Base-by-base conservation (phyloP, 495 filamentous ascomycete genomes). In the Entonaema liquescens region DNA sequence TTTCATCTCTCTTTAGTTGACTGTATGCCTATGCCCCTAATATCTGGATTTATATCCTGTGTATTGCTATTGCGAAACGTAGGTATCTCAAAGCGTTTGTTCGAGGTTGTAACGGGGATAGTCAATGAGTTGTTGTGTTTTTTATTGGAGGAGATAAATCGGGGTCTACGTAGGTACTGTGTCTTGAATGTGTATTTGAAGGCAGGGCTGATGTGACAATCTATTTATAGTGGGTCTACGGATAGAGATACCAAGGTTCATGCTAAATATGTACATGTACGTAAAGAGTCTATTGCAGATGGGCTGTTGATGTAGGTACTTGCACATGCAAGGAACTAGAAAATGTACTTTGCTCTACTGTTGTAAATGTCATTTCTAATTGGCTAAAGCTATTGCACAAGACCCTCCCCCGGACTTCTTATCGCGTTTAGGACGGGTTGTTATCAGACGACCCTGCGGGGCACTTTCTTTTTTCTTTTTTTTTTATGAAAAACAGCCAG, bases 171-270 rank as follows among this genome's bases (percentile, higher is more conserved):
- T 40, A 40, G n/a, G 5, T 54, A 53, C 21, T 29, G n/a, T n/a
- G n/a, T n/a, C n/a, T 25, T 8, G 50, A 13, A 53, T 29, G 2
- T 56, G 55, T 55, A 13, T 25, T 26, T 12, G 44, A 53, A 40
- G 53, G 23, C 70, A 59, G 59, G 70, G 65, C 65, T 69, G 60
- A 65, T 72, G 65, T 44, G 47, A 65, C 57, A 21, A 29, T 57
- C 25, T 71, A 67, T 67, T 61, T 63, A 57, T 68, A 68, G 59
- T 29, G 59, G 53, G 55, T 21, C 36, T 33, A 5, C 4, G 12
- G 21, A 52, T 28, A n/a, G 12, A 28, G 11, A 52, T 26, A 15
- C 49, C 11, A n/a, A 42, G 31, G 31, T 33, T 33, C 31, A 7
- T 19, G 25, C 23, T 52, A 52, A 12, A 13, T 15, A 52, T 25